A percentile compares a stretch with the other conserved stretches of the same genome.
phyloP scores from a whole-genome alignment of 345 rosid genomes.

The Ailanthus altissimus region DNA sequence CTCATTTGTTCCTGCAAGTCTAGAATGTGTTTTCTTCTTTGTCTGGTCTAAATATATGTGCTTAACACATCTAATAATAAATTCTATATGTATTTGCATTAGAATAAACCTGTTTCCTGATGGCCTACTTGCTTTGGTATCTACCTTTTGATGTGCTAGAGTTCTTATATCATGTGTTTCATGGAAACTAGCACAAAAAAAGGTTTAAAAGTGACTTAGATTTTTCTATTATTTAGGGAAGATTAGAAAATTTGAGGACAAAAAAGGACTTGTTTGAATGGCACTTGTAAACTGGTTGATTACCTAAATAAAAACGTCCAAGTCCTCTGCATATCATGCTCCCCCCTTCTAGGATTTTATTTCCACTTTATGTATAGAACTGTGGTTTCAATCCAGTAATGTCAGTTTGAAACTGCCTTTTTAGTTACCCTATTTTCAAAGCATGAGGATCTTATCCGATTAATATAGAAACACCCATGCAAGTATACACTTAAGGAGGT shows the following conservation, averaged over 20 bases:
- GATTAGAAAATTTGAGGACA: no score
- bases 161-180: neutral
- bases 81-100: neutral
- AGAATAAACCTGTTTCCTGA: slow-evolving; percentile 6
- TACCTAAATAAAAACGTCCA: neutral
- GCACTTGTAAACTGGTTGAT: neutral
- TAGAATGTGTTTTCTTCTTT: neutral
- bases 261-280: neutral
- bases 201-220: neutral
- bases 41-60: neutral
- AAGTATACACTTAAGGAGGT: neutral
- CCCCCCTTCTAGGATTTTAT: neutral
- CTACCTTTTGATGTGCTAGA: neutral
- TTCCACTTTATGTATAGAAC: neutral
- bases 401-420: neutral
- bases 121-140: neutral
- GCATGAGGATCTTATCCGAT: neutral
- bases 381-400: neutral
- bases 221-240: neutral
- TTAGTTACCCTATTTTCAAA: neutral
- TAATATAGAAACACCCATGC: neutral
- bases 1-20: neutral
- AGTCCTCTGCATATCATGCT: neutral
- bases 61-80: neutral
- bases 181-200: neutral